Percentiles rank a stretch among this genome's conserved stretches.
phyloP scores from a whole-genome alignment of 768 basidiomycete genomes.

The Russula earlei region DNA sequence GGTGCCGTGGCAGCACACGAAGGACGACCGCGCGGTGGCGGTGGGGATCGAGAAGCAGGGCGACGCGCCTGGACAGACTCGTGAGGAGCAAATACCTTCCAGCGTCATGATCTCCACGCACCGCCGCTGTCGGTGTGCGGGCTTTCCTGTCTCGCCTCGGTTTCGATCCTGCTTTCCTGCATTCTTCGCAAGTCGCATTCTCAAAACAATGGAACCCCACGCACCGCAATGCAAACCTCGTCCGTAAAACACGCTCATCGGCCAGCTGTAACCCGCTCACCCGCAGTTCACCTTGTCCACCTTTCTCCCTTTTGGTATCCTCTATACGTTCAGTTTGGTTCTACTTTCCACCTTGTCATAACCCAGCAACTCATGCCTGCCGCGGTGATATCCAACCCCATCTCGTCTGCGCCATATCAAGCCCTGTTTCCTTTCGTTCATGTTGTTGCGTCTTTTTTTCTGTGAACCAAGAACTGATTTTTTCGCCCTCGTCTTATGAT shows the following conservation, averaged over 20 bases:
- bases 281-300: background rate
- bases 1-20: slow-evolving; percentile 46
- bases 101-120: background rate
- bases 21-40: slow-evolving; percentile 7
- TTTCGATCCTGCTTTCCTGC: slow-evolving; percentile 1
- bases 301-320: background rate
- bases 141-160: background rate
- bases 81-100: background rate
- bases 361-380: slow-evolving; percentile 1
- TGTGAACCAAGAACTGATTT: slow-evolving; percentile 9
- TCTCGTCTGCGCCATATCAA: slow-evolving; percentile 12
- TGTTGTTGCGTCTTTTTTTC: background rate
- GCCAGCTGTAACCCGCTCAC: slow-evolving; percentile 4
- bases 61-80: slow-evolving; percentile 15
- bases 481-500: slow-evolving; percentile 3
- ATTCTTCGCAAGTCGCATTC: slow-evolving; percentile 8
- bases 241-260: background rate
- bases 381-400: slow-evolving; percentile 13
- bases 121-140: background rate
- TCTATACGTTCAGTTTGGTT: background rate
- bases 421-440: background rate
- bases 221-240: slow-evolving; percentile 4
- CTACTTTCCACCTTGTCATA: background rate
- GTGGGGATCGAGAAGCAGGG: slow-evolving; percentile 11
- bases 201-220: slow-evolving; percentile 14